Conservation (phyloP, 108 stramenopile genomes). For the Asterionellopsis glacialis region DNA sequence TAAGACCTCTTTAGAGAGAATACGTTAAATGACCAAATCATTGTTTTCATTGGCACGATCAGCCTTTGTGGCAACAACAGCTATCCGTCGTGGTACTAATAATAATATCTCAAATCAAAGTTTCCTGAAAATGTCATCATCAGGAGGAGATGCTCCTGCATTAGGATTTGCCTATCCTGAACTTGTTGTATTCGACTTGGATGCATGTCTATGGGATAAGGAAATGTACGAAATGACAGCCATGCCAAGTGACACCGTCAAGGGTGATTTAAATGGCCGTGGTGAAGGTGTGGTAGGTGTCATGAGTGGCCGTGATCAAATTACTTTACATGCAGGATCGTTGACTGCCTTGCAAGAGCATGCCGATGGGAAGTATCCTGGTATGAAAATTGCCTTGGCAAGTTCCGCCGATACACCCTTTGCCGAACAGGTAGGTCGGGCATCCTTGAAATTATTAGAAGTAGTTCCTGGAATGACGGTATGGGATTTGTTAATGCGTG, state of each 20-base stretch:
- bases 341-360: constrained; percentile 70
- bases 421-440: constrained; percentile 70
- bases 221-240: constrained; percentile 82
- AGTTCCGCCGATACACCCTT: constrained; percentile 79
- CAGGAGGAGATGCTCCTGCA: too few relatives aligned
- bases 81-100: too few relatives aligned
- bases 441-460: constrained; percentile 71
- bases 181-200: constrained; percentile 78
- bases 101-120: too few relatives aligned
- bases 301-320: constrained; percentile 54
- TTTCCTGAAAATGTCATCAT: too few relatives aligned
- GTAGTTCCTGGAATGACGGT: constrained; percentile 78
- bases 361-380: constrained; percentile 50
- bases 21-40: too few relatives aligned
- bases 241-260: constrained; percentile 42
- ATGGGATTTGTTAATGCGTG: constrained; percentile 72
- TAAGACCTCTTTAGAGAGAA: too few relatives aligned
- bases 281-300: constrained; percentile 80
- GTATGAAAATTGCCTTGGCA: constrained; percentile 77
- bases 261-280: constrained; percentile 65
- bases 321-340: constrained; percentile 70
- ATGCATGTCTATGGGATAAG: constrained; percentile 90
- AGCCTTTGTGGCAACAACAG: too few relatives aligned
- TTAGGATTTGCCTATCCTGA: constrained; percentile 34
- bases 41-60: too few relatives aligned